Evolutionary conservation across 495 filamentous ascomycete species (phyloP).

Genomic region (Mytilinidion resinicola): DNA sequence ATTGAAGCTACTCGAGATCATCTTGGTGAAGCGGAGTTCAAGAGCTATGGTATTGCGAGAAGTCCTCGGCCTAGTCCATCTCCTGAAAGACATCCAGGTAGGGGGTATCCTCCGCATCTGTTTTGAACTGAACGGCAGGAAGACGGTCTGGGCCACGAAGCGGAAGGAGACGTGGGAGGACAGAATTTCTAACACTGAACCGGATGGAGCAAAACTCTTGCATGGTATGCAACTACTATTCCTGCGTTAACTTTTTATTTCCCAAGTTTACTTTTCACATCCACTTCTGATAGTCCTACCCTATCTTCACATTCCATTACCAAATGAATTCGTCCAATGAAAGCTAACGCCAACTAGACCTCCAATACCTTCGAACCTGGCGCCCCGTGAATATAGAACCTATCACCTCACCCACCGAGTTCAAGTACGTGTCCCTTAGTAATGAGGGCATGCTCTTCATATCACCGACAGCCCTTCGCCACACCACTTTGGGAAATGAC

Average conservation of each 20-base stretch:
- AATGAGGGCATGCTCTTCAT: constrained; percentile 7
- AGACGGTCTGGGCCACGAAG: constrained; percentile 20
- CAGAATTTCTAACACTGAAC: constrained; percentile 3
- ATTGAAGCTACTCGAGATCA: constrained; percentile 20
- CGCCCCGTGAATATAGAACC: constrained; percentile 11
- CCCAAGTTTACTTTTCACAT: too few relatives aligned
- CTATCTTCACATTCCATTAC: too few relatives aligned
- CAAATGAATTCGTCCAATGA: not conserved
- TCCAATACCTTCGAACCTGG: constrained; percentile 14
- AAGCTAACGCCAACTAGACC: constrained; percentile 9
- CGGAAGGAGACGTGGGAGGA: constrained; percentile 18
- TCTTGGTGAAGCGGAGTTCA: constrained; percentile 20
- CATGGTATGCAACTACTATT: constrained; percentile 2
- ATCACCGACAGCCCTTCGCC: constrained; percentile 3
- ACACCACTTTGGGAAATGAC: constrained; percentile 9
- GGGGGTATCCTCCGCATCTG: constrained; percentile 9
- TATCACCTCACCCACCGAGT: constrained; percentile 12
- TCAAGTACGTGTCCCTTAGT: constrained; percentile 13
- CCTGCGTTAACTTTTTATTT: too few relatives aligned
- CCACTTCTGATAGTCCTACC: too few relatives aligned
- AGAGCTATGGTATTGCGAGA: constrained; percentile 14
- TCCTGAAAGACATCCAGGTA: constrained; percentile 9
- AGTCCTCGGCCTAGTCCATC: constrained; percentile 4
- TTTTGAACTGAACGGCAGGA: constrained; percentile 20
- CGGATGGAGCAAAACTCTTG: constrained; percentile 16